Evolutionary conservation across 805 yeast species (phyloP), one percentile per base, ranked within the genome.

Genomic region (Kodamaea restingae): DNA sequence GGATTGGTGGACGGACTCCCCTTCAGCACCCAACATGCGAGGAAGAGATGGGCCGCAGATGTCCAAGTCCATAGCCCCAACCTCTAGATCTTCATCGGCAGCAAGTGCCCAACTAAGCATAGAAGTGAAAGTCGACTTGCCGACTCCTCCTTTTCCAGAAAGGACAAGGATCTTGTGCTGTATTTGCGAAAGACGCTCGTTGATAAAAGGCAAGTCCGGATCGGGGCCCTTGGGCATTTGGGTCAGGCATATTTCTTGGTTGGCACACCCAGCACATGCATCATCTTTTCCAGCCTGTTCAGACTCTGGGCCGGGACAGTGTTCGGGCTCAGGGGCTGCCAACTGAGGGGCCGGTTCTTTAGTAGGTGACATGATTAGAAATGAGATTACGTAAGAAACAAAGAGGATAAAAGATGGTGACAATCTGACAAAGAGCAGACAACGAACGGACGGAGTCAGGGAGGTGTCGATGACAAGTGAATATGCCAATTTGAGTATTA

Each of bases 31-130:
- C 44, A 93, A 70, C 95, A 93, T 93, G 42, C 83, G 75, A 0
- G 98, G 98, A 49, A 93, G 69, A 2, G 97, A 88, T 0, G 99
- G 99, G 0, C 99, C 99, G 63, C 98, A 93, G 26, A 93, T 88
- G 65, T 93, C 99, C 40, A 93, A 66, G 61, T 93, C 99, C 93
- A 93, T 86, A 26, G 95, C 91, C 2, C 98, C 99, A 8, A 93
- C 82, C 57, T 93, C 98, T 18, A 83, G 55, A 27, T 78, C 82
- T 41, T 78, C 84, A 44, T 73, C 78, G 1, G 88, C 82, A 2
- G 98, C 90, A 28, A 93, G 63, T 0, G 97, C 96, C 96, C 97
- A 93, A 14, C 95, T 80, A n/a, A 93, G 71, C 93, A 93, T 84
- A 3, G 95, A 77, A 0, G 98, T 85, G 58, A 93, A 91, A 0